These are phyloP conservation scores for Trypanosoma boissoni DNA, from an alignment of 208 protist genomes.

Conservation along the genomic window DNA sequence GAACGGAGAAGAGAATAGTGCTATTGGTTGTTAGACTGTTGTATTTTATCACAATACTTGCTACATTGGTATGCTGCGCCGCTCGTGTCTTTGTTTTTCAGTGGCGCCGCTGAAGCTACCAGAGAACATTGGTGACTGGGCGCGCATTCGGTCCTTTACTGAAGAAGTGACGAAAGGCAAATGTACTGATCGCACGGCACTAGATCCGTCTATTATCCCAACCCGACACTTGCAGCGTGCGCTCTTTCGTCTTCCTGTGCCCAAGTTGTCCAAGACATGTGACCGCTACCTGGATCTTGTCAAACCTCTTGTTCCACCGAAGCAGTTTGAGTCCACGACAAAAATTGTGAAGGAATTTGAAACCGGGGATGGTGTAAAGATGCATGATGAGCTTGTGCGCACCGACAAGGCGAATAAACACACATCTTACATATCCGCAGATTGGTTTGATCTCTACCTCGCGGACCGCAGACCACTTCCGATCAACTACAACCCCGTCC, in stretches of 20 bases:
- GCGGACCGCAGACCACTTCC: conserved; percentile 59
- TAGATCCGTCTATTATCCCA: conserved; percentile 40
- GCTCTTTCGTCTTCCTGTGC: conserved; percentile 74
- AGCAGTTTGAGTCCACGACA: conserved; percentile 33
- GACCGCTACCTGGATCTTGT: conserved; percentile 50
- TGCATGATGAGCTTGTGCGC: conserved; percentile 71
- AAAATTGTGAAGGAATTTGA: conserved; percentile 54
- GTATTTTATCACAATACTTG: background rate
- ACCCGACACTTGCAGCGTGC: conserved; percentile 84
- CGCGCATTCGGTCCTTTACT: background rate
- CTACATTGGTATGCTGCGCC: conserved; percentile 21
- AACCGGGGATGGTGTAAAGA: conserved; percentile 31
- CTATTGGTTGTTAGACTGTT: background rate
- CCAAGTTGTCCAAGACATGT: conserved; percentile 49
- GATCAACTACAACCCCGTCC: conserved; percentile 51
- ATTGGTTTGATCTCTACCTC: conserved; percentile 69
- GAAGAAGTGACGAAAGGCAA: conserved; percentile 6
- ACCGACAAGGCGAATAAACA: conserved; percentile 82
- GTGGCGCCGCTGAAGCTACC: background rate
- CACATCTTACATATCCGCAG: conserved; percentile 83
- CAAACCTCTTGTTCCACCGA: conserved; percentile 47
- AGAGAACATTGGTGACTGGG: conserved; percentile 18
- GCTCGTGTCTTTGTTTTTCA: conserved; percentile 6
- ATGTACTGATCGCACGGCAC: conserved; percentile 11
- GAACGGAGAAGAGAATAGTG: conserved; percentile 6